phyloP scores from a whole-genome alignment of 139 green algal species.

The Auxenochlorella pyrenoidosa region DNA sequence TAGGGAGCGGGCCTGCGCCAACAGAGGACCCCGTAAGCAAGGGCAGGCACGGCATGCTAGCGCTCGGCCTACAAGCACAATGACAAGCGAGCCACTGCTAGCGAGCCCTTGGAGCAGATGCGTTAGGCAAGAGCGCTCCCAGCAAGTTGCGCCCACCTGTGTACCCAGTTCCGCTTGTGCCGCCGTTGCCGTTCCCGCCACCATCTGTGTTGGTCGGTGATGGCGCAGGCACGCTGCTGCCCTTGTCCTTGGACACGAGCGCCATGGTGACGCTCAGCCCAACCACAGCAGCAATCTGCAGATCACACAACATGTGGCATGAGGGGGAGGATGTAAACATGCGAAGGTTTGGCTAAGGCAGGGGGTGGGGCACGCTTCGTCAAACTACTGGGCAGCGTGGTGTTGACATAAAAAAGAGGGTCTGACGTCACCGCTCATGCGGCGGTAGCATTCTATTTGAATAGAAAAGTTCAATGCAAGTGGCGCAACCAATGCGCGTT shows the following conservation, averaged over 20 bases:
- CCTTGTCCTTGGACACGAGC: slow-evolving; percentile 1
- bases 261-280: slow-evolving; percentile 37
- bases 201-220: background rate
- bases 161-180: background rate
- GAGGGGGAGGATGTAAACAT: background rate
- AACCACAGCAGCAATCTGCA: slow-evolving; percentile 29
- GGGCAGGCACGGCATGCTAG: background rate
- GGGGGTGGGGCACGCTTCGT: too few species aligned
- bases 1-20: background rate
- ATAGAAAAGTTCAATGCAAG: too few species aligned
- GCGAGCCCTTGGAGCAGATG: background rate
- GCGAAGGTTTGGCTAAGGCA: too few species aligned
- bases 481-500: too few species aligned
- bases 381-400: too few species aligned
- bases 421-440: too few species aligned
- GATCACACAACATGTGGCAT: background rate
- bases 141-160: background rate
- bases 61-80: background rate
- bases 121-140: background rate
- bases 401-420: too few species aligned
- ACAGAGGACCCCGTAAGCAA: too few species aligned
- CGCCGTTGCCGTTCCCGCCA: slow-evolving; percentile 5
- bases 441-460: too few species aligned
- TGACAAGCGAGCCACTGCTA: background rate
- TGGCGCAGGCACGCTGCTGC: background rate